phyloP scores from a whole-genome alignment of 2,329 filamentous ascomycete species.

The Xylariaceae sp. region DNA sequence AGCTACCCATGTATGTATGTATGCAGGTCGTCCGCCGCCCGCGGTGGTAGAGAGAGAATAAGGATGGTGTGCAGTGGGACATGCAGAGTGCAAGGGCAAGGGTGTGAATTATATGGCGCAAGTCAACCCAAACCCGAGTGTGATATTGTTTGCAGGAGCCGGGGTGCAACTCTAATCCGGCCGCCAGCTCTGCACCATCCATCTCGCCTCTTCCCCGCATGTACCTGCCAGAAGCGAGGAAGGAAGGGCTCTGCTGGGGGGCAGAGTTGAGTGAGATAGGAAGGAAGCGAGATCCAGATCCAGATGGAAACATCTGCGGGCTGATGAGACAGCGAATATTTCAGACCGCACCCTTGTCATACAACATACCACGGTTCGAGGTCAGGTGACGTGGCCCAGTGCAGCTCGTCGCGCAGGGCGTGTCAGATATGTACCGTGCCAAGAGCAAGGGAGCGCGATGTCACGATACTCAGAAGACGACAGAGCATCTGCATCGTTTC shows the following conservation, averaged over 20 bases:
- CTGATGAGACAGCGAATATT: conserved; percentile 1
- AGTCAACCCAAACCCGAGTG: neutral
- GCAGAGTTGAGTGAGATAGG: conserved; percentile 2
- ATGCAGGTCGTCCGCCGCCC: neutral
- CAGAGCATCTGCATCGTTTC: too few relatives aligned
- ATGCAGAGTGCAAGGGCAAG: neutral
- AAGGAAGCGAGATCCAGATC: neutral
- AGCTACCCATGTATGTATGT: conserved; percentile 10
- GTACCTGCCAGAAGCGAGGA: conserved; percentile 12
- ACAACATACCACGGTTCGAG: too few relatives aligned
- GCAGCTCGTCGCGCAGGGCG: conserved; percentile 6
- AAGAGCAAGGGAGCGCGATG: conserved; percentile 10
- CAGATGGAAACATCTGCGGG: conserved; percentile 3
- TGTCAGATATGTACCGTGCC: conserved; percentile 4
- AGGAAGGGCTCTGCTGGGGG: neutral
- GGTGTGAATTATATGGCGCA: conserved; percentile 9
- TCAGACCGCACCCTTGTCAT: conserved; percentile 7
- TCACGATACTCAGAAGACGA: too few relatives aligned
- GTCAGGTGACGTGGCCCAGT: conserved; percentile 15
- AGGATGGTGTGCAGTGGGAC: conserved; percentile 4
- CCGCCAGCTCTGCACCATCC: conserved; percentile 3
- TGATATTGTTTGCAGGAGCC: neutral
- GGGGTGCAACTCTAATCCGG: too few relatives aligned
- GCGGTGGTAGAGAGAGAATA: neutral
- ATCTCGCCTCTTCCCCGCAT: conserved; percentile 1